Evolutionary conservation across 2,329 filamentous ascomycete species (phyloP), one percentile per base, ranked within the genome.

Genomic region (Trichoderma koningii): DNA sequence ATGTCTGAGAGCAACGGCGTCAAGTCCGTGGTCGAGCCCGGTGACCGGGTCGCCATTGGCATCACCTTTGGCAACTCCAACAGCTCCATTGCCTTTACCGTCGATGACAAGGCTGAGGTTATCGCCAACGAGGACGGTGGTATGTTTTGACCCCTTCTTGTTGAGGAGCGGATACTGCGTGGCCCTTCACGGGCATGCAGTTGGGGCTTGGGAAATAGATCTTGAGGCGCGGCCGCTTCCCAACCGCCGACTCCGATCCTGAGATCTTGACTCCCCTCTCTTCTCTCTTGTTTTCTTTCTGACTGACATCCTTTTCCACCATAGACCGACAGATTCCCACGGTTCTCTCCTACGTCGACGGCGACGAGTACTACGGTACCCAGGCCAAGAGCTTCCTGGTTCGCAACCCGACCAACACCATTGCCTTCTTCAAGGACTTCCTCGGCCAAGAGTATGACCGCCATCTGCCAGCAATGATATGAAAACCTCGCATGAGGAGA

Each of bases 81-180:
- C 88, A 96, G 92, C 82, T 97, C 93, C 67, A 97, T 99, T 80
- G 94, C 94, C 73, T 93, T 89, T 77, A 96, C 93, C 53, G 86
- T 89, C 68, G 94, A 98, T 75, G 94, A 96, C 79, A 96, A 96
- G 83, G 89, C 93, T 69, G 92, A 97, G 78, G 94, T 99, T 69
- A 98, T 99, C 81, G 95, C 95, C 75, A 98, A 99, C 81, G 95
- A 98, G 82, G 95, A 98, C 76, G 95, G 95, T 84, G 92, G 92
- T 93, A 77, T 75, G 87, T 80, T 52, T 57, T n/a, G 23, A 52
- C 9, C 3, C 28, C 30, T 3, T 5, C 50, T 7, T 10, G 26
- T 15, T 21, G 1, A 19, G 28, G 28, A 15, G 3, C 9, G 19
- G 28, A 52, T 5, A 17, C 30, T 52, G 50, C 34, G 34, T 38